Evolutionary conservation across 495 filamentous ascomycete species (phyloP).

Genomic region (Penicillium herquei): DNA sequence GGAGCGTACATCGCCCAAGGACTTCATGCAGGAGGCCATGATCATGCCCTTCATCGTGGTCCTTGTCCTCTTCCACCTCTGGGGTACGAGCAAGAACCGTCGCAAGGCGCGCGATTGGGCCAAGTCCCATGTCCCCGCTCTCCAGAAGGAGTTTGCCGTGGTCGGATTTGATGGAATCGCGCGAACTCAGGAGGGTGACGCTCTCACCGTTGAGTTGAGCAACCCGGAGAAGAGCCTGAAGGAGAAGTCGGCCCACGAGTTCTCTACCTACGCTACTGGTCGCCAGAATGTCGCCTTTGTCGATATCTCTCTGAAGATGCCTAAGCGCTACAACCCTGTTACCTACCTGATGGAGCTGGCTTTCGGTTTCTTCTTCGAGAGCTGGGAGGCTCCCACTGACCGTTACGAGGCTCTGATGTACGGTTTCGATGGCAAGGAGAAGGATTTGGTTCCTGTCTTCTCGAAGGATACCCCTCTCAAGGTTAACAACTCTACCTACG

Average conservation of each 20-base stretch:
- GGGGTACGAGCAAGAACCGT: constrained; percentile 79
- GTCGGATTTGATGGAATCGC: constrained; percentile 68
- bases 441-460: constrained; percentile 64
- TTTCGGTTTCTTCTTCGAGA: constrained; percentile 77
- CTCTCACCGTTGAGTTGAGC: constrained; percentile 37
- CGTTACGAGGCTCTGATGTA: constrained; percentile 71
- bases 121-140: constrained; percentile 62
- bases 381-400: constrained; percentile 65
- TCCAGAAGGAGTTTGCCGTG: constrained; percentile 81
- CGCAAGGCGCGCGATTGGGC: constrained; percentile 80
- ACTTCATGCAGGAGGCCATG: constrained; percentile 86
- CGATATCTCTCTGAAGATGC: constrained; percentile 76
- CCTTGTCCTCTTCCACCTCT: constrained; percentile 74
- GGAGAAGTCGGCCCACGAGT: constrained; percentile 83
- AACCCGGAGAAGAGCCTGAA: constrained; percentile 65
- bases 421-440: constrained; percentile 90
- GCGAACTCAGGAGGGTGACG: constrained; percentile 44
- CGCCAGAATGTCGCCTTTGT: constrained; percentile 90
- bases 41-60: constrained; percentile 72
- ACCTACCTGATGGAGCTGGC: constrained; percentile 64
- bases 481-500: constrained; percentile 72
- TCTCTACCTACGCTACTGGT: constrained; percentile 85
- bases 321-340: constrained; percentile 89
- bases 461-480: constrained; percentile 46
- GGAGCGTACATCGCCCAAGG: constrained; percentile 75